Evolutionary conservation across 306 rosid genomes (phyloP), one percentile per base, ranked within the genome.

Genomic region (Prunus salicina): DNA sequence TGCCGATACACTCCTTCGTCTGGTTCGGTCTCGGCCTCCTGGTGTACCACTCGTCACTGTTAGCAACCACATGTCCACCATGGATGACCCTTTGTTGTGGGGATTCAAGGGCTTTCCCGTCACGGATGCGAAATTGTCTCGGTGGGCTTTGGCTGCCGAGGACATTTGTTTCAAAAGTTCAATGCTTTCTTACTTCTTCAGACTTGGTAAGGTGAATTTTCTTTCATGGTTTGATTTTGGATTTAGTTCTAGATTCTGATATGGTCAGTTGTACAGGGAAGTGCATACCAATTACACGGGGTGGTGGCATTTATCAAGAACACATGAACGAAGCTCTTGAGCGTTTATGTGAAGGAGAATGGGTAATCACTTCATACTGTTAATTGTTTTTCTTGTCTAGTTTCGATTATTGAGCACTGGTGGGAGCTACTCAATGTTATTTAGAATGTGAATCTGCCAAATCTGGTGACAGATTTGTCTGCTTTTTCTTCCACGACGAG

Each of bases 21-120:
- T 88, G 9, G 89, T 95, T 46, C 91, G 83, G 14, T 83, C 88
- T 64, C 88, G 98, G 72, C 89, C 97, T 74, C 81, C 78, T 1
- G 88, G 92, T n/a, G 87, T 90, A 2, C 96, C 98, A n/a, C 91
- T 95, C 69, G 79, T 95, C 68, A 95, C 97, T 38, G 91, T 92
- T 4, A 89, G 97, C 96, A 95, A 95, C 66, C 98, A 95, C 81
- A 90, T 92, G 97, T 95, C 98, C 78, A 92, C 96, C 87, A 83
- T 95, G 80, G 98, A 95, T 68, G 98, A 95, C 86, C 98, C 97
- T 0, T 45, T 82, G 12, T 75, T 95, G 86, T 95, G 98, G 98
- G 97, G 92, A 1, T 92, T 95, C 76, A 85, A 80, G 79, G 97
- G 96, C 24, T 95, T 92, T 57, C 97, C 98, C 14, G 72, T 73